These are phyloP conservation scores for Vigna trinervia DNA, from an alignment of 306 rosid species.

Conservation along the genomic window DNA sequence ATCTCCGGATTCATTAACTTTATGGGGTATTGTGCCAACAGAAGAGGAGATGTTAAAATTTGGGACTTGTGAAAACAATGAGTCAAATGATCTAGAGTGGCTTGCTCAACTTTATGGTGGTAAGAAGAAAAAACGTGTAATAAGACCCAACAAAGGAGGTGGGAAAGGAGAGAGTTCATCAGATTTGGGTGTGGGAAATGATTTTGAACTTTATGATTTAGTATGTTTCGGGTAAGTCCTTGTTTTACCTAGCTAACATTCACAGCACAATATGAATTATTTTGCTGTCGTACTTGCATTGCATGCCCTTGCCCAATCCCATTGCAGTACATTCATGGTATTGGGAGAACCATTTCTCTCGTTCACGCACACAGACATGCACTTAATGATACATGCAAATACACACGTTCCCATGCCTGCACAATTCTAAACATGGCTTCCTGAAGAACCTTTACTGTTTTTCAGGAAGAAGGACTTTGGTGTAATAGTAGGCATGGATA, in stretches of 20 bases:
- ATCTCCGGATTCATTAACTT: constrained; percentile 77
- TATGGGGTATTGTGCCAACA: constrained; percentile 84
- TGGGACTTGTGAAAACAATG: constrained; percentile 65
- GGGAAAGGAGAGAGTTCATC: constrained; percentile 81
- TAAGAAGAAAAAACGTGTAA: constrained; percentile 58
- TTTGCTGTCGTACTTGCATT: not conserved
- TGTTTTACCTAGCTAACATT: constrained; percentile 38
- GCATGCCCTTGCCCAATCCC: not conserved
- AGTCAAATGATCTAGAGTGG: constrained; percentile 79
- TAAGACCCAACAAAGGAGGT: constrained; percentile 60
- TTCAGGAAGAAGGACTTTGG: constrained; percentile 95
- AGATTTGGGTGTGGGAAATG: constrained; percentile 50
- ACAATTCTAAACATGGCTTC: not conserved
- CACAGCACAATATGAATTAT: not conserved
- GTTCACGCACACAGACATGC: not conserved
- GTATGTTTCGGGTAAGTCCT: constrained; percentile 88
- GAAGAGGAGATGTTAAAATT: constrained; percentile 87
- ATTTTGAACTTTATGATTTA: constrained; percentile 75
- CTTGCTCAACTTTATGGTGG: constrained; percentile 89
- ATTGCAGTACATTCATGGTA: constrained; percentile 54
- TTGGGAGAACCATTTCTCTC: not conserved
- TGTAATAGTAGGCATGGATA: constrained; percentile 76
- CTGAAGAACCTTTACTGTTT: constrained; percentile 44
- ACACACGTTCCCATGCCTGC: not conserved
- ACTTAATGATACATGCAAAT: not conserved